Evolutionary conservation across 1,139 yeast species (phyloP).

Genomic region (Pneumocystis canis): DNA sequence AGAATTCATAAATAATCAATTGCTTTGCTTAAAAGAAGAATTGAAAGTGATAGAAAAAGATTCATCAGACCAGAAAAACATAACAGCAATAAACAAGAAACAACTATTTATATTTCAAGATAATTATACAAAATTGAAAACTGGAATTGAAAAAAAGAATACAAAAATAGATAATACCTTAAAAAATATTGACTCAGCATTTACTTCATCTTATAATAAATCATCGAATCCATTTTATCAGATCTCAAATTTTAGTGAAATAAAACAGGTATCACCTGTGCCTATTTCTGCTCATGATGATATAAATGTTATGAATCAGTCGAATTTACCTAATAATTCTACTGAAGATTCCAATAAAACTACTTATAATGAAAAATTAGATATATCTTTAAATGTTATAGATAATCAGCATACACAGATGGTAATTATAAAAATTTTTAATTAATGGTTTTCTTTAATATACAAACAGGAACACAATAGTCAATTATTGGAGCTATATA

Average conservation of each 20-base stretch:
- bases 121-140: conserved; percentile 37
- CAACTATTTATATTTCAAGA: conserved; percentile 45
- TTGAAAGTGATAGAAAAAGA: conserved; percentile 39
- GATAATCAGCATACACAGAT: background rate
- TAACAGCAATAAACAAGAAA: conserved; percentile 49
- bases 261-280: background rate
- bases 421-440: background rate
- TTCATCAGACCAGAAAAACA: conserved; percentile 45
- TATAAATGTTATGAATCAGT: background rate
- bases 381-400: background rate
- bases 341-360: background rate
- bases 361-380: background rate
- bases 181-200: background rate
- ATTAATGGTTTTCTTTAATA: background rate
- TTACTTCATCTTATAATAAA: background rate
- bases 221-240: background rate
- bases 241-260: background rate
- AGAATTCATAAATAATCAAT: conserved; percentile 42
- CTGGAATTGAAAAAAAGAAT: conserved; percentile 28
- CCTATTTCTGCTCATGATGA: background rate
- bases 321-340: background rate
- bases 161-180: conserved; percentile 15
- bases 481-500: background rate
- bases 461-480: background rate
- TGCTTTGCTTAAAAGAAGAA: conserved; percentile 42